Base-by-base conservation (phyloP, 768 basidiomycete genomes). In the Pisolithus orientalis region DNA sequence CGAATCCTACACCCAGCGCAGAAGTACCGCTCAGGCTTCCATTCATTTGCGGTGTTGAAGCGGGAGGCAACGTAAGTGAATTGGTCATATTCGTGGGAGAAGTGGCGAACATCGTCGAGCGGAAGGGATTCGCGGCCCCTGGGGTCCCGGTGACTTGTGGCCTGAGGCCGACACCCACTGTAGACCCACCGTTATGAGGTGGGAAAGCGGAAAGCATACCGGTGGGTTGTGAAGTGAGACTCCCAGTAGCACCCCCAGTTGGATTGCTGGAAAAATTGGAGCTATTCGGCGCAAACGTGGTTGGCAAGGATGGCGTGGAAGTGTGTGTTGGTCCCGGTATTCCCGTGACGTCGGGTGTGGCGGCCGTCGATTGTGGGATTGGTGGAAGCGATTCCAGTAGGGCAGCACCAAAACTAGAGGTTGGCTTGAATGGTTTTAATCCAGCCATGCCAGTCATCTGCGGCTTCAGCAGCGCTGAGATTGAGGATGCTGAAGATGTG, bases 341-440 rank as follows among this genome's bases (percentile, higher is more conserved):
- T 44, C 49, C 52, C 11, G 48, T 57, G 6, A 54, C 53, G 8
- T 71, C 68, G 43, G 84, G 79, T 14, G 80, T 80, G 5, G 70
- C 70, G 1, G 79, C 68, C 3, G 67, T 65, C 5, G 84, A 81
- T 32, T 79, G 82, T 10, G 86, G 80, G 50, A 91, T 82, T 5
- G 90, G 74, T 2, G 92, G 92, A 25, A 93, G 68, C 3, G 81
- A 78, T 47, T 86, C 86, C 53, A 93, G 60, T 39, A 93, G 64
- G 14, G 82, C 80, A 32, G 86, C 83, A 29, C 90, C 90, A 62
- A 93, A 93, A 39, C 80, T 84, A 2, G 84, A 87, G 2, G 84
- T 77, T 2, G 90, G 90, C 61, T 90, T 90, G 75, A 93, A 93
- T 6, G 87, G 80, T 63, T 86, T 90, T 57, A 90, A 65, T 5